Percentiles rank a stretch among this genome's conserved stretches.
Conservation (phyloP, 208 protist genomes). For the Wallacemonas sp. region DNA sequence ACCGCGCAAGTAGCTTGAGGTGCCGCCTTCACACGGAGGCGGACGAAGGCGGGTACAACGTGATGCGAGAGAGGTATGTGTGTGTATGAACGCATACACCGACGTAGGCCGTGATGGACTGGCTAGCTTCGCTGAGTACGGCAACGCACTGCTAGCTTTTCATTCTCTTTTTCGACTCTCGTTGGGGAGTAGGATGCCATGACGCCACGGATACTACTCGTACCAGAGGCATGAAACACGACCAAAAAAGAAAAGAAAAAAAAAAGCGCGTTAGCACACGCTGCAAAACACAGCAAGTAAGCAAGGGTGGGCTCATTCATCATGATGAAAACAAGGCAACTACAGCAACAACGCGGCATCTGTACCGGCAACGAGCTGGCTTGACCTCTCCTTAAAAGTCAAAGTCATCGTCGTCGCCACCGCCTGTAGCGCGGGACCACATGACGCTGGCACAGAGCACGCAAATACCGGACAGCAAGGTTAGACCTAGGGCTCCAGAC, state of each 20-base stretch:
- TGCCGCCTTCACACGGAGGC: too few relatives aligned
- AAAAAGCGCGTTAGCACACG: too few relatives aligned
- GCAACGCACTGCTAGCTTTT: too few relatives aligned
- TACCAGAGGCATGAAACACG: neutral
- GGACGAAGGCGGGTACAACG: too few relatives aligned
- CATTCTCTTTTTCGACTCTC: too few relatives aligned
- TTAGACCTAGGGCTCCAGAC: conserved; percentile 36
- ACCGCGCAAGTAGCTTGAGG: too few relatives aligned
- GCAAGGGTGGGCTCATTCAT: too few relatives aligned
- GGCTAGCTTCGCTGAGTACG: too few relatives aligned
- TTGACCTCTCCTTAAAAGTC: conserved; percentile 30
- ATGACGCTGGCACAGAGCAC: conserved; percentile 11
- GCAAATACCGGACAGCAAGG: conserved; percentile 33
- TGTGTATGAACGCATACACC: too few relatives aligned
- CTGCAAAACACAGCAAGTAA: neutral
- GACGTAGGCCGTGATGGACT: too few relatives aligned
- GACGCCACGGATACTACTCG: too few relatives aligned
- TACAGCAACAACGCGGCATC: conserved; percentile 1
- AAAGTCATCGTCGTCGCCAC: conserved; percentile 29
- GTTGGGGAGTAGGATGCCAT: conserved; percentile 16
- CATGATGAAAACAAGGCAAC: neutral
- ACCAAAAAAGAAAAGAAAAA: conserved; percentile 11
- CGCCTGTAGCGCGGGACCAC: conserved; percentile 4
- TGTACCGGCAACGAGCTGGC: neutral
- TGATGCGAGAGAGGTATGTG: too few relatives aligned